phyloP scores from a whole-genome alignment of 2,329 filamentous ascomycete species.

The Pochonia chlamydosporia region DNA sequence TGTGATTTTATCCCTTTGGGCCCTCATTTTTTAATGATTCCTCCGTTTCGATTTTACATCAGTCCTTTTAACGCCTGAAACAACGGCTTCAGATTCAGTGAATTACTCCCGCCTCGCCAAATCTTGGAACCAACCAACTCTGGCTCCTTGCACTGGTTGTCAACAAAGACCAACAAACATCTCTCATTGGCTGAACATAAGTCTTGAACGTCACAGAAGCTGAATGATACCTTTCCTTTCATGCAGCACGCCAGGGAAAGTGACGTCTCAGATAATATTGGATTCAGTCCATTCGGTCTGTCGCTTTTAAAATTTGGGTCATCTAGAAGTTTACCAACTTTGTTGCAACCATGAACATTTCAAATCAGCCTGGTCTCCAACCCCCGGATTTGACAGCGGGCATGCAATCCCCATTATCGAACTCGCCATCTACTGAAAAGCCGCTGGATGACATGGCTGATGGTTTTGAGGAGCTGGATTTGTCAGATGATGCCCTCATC shows the following conservation, averaged over 20 bases:
- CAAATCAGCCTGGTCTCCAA: neutral
- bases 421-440: neutral
- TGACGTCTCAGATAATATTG: neutral
- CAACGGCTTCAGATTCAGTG: neutral
- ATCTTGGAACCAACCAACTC: neutral
- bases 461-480: slow-evolving; percentile 10
- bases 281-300: neutral
- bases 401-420: neutral
- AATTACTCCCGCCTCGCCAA: neutral
- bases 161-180: neutral
- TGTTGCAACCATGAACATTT: neutral
- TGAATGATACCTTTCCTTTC: neutral
- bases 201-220: neutral
- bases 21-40: neutral
- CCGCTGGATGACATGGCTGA: neutral
- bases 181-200: neutral
- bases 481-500: slow-evolving; percentile 18
- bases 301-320: neutral
- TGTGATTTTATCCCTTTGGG: neutral
- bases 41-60: neutral
- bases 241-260: neutral
- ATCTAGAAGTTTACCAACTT: neutral
- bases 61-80: neutral
- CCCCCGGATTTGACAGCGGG: neutral
- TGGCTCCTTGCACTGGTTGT: neutral